Percentiles rank a stretch among this genome's conserved stretches.
Evolutionary conservation across 108 stramenopile species (phyloP).

Genomic region (Bacterosira constricta): DNA sequence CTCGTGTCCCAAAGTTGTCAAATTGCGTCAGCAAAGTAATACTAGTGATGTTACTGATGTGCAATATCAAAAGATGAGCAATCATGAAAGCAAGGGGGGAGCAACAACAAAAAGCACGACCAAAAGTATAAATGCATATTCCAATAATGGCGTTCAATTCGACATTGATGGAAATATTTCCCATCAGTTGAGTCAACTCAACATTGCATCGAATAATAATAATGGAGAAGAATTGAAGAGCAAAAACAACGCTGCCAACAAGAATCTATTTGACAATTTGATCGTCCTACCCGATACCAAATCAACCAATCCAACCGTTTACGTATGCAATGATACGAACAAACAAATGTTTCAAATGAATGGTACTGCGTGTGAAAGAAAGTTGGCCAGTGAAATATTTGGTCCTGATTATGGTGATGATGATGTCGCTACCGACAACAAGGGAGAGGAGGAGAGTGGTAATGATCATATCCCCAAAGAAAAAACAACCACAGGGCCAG

Average conservation of each 20-base stretch:
- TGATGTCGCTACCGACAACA: neutral
- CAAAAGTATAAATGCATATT: neutral
- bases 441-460: neutral
- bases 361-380: constrained; percentile 22
- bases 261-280: constrained; percentile 27
- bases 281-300: constrained; percentile 43
- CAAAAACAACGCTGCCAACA: neutral
- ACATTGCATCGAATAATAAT: neutral
- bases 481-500: too few species aligned
- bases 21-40: constrained; percentile 6
- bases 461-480: too few species aligned
- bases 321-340: constrained; percentile 22
- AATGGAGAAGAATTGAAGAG: neutral
- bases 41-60: neutral
- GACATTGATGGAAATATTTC: neutral
- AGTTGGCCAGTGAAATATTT: constrained; percentile 38
- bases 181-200: neutral
- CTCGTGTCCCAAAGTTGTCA: constrained; percentile 36
- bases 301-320: constrained; percentile 8
- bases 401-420: neutral
- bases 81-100: neutral
- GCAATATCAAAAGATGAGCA: neutral
- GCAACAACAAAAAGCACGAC: neutral
- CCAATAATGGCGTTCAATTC: neutral
- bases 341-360: constrained; percentile 5